Evolutionary conservation across 805 yeast genomes (phyloP).

Genomic region (Nakazawaea molendinolei): DNA sequence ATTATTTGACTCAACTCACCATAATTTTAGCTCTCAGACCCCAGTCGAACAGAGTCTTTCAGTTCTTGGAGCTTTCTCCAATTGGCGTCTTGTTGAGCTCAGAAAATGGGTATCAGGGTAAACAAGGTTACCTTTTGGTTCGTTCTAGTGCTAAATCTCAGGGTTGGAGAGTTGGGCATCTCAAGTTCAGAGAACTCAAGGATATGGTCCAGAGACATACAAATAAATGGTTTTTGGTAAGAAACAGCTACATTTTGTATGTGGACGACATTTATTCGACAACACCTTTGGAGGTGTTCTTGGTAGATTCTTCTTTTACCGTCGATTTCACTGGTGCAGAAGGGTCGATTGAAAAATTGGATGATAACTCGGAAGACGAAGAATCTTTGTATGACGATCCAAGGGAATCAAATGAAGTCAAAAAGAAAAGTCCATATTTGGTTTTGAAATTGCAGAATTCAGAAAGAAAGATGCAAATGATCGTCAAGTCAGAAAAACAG

Average conservation of each 20-base stretch:
- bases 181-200: constrained; percentile 67
- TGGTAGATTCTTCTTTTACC: constrained; percentile 75
- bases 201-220: constrained; percentile 90
- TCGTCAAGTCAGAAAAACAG: constrained; percentile 60
- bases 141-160: constrained; percentile 80
- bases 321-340: constrained; percentile 41
- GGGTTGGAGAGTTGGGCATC: constrained; percentile 95
- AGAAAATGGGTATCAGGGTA: constrained; percentile 78
- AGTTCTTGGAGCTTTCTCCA: constrained; percentile 86
- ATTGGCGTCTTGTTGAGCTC: constrained; percentile 76
- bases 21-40: constrained; percentile 60
- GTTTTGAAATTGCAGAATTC: constrained; percentile 58
- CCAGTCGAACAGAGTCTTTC: constrained; percentile 76
- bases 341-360: constrained; percentile 15
- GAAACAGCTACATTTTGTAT: constrained; percentile 79
- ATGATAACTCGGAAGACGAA: constrained; percentile 26
- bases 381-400: constrained; percentile 24
- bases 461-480: constrained; percentile 70
- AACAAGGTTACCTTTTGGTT: constrained; percentile 79
- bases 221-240: constrained; percentile 84
- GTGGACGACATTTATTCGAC: constrained; percentile 85
- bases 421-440: constrained; percentile 36
- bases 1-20: constrained; percentile 60
- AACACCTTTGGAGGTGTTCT: constrained; percentile 82
- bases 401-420: constrained; percentile 18